Base-by-base conservation (phyloP, 2,329 filamentous ascomycete species). In the Sclerotiophoma versabilis region DNA sequence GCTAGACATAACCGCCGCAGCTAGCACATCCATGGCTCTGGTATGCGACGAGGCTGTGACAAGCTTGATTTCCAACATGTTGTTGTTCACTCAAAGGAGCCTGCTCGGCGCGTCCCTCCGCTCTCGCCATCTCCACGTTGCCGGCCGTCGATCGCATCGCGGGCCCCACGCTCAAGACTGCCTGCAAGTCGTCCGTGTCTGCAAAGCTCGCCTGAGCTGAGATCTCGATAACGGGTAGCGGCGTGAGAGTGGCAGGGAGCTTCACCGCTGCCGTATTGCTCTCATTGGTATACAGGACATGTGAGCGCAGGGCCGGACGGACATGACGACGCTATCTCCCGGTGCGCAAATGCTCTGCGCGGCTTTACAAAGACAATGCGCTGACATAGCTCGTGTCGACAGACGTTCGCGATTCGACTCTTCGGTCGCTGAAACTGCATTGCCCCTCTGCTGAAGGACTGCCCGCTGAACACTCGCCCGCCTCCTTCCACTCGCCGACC, bases 331-430 rank as follows among this genome's bases (percentile, higher is more conserved):
- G 54, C 56, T 68, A 33, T 68, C 65, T 57, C 65, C 65, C 49
- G 62, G 60, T 63, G 60, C 51, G 63, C 62, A 49, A 42, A 33
- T 27, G 23, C 22, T 15, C 37, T 46, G 42, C 44, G 49, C 42
- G 46, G 37, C 49, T 59, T 41, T 53, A 49, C 19, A 42, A 27
- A 37, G 39, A 56, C 49, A 20, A 49, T 54, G 52, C 57, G 58
- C 66, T 68, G 60, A 71, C 64, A 58, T 42, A 48, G 49, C 54
- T 33, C 54, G 57, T 54, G 50, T 57, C 38, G 30, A 51, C 51
- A 75, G 72, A 74, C 64, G 68, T 75, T 41, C 71, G 72, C 61
- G 48, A 70, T 55, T 74, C 71, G 22, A 75, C 72, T 34, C 63
- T 74, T 42, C 65, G 62, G 56, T 72, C 72, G 26, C 65, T 75